These are phyloP conservation scores for Penicillium sp. DNA, from an alignment of 2,329 filamentous ascomycete genomes.

Conservation along the genomic window DNA sequence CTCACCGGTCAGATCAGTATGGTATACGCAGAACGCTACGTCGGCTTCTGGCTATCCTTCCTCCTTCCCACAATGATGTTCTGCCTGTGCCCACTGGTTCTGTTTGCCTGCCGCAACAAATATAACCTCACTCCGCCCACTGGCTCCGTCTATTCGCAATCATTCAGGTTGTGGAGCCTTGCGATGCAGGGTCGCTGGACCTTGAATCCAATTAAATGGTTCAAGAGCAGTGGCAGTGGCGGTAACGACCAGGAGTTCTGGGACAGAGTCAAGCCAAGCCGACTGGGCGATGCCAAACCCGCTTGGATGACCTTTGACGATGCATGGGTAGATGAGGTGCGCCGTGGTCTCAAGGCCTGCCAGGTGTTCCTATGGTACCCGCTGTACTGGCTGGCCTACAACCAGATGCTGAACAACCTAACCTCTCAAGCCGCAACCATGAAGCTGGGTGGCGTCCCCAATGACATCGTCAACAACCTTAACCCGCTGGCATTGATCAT, in stretches of 20 bases:
- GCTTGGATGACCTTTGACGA: slow-evolving; percentile 79
- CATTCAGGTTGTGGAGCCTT: slow-evolving; percentile 63
- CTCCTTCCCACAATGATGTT: slow-evolving; percentile 70
- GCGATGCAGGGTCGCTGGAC: slow-evolving; percentile 69
- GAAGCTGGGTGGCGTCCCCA: slow-evolving; percentile 57
- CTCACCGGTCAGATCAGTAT: slow-evolving; percentile 66
- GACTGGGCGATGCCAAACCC: slow-evolving; percentile 27
- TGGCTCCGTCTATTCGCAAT: slow-evolving; percentile 72
- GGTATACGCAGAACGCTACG: slow-evolving; percentile 75
- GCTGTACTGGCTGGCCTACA: slow-evolving; percentile 57
- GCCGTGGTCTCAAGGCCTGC: slow-evolving; percentile 70
- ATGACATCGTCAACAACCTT: slow-evolving; percentile 60
- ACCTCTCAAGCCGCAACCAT: slow-evolving; percentile 61
- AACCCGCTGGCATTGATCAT: slow-evolving; percentile 59
- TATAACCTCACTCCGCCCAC: slow-evolving; percentile 69
- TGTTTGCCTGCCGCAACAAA: slow-evolving; percentile 63
- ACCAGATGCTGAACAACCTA: slow-evolving; percentile 60
- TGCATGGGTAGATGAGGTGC: slow-evolving; percentile 78
- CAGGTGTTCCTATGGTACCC: slow-evolving; percentile 67
- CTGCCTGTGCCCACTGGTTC: slow-evolving; percentile 63
- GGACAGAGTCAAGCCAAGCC: slow-evolving; percentile 39
- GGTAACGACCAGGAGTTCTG: slow-evolving; percentile 22
- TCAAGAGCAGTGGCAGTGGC: slow-evolving; percentile 17
- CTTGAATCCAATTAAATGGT: slow-evolving; percentile 57
- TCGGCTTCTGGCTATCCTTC: slow-evolving; percentile 76